phyloP scores from a whole-genome alignment of 352 stramenopile genomes.

The Phytophthora podocarpi region DNA sequence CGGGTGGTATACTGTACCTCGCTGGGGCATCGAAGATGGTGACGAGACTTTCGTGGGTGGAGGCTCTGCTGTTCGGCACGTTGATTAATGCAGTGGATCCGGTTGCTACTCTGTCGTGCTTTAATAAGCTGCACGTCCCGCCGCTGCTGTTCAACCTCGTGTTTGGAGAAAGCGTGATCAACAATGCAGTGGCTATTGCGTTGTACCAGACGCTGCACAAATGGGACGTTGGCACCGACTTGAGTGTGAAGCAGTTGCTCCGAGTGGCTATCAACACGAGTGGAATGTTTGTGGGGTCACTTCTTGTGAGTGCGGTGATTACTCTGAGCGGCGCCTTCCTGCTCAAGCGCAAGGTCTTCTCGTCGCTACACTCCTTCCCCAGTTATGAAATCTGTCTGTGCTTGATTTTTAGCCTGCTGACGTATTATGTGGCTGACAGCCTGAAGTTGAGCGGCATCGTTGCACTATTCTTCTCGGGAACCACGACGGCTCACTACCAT shows the following conservation, averaged over 20 bases:
- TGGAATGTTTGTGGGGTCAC: slow-evolving; percentile 77
- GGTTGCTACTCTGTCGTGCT: slow-evolving; percentile 93
- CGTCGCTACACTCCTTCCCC: slow-evolving; percentile 76
- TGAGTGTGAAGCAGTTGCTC: slow-evolving; percentile 68
- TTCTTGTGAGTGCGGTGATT: slow-evolving; percentile 74
- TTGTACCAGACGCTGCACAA: slow-evolving; percentile 93
- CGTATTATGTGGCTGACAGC: slow-evolving; percentile 81
- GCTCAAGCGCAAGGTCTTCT: slow-evolving; percentile 78
- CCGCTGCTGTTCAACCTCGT: slow-evolving; percentile 95
- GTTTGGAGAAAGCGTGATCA: slow-evolving; percentile 96
- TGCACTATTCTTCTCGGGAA: slow-evolving; percentile 93
- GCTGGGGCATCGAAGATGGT: slow-evolving; percentile 62
- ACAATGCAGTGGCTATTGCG: slow-evolving; percentile 94
- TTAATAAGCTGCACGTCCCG: slow-evolving; percentile 88
- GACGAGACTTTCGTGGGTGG: slow-evolving; percentile 86
- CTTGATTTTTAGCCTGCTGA: slow-evolving; percentile 85
- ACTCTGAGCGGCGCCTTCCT: slow-evolving; percentile 78
- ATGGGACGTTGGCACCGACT: slow-evolving; percentile 79
- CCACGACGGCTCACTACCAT: slow-evolving; percentile 88
- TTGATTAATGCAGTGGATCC: slow-evolving; percentile 94
- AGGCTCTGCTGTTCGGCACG: slow-evolving; percentile 92
- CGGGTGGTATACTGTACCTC: slow-evolving; percentile 69
- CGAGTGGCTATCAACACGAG: slow-evolving; percentile 65
- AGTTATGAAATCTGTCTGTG: slow-evolving; percentile 88
- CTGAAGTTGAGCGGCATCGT: slow-evolving; percentile 92